A percentile compares a stretch with the other conserved stretches of the same genome.
phyloP scores from a whole-genome alignment of 129 eudicot species.

The Flaveria robusta region DNA sequence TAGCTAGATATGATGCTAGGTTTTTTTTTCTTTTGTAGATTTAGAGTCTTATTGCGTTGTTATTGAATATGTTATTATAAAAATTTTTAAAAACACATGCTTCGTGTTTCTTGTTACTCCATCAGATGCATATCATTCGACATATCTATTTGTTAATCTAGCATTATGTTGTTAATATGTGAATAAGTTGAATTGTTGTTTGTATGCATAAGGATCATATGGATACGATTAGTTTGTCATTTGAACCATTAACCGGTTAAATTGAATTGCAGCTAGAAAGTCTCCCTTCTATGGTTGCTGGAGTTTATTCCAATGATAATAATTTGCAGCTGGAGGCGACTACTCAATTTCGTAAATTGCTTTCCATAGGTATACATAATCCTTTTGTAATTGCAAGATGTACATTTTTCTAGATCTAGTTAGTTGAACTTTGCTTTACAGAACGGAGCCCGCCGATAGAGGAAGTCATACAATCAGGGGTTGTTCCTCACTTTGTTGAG shows the following conservation, averaged over 20 bases:
- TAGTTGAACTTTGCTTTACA: conserved; percentile 20
- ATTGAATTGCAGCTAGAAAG: conserved; percentile 63
- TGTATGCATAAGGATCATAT: background rate
- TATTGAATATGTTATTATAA: too few relatives aligned
- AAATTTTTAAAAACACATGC: too few relatives aligned
- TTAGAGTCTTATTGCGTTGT: too few relatives aligned
- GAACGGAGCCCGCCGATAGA: conserved; percentile 86
- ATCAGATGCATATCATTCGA: background rate
- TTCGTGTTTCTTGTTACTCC: too few relatives aligned
- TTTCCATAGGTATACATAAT: conserved; percentile 64
- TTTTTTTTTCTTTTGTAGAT: too few relatives aligned
- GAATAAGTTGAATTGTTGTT: background rate
- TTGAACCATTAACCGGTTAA: conserved; percentile 2
- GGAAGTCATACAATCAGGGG: conserved; percentile 85
- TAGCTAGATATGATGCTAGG: too few relatives aligned
- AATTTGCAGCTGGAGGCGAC: conserved; percentile 85
- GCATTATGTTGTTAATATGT: conserved; percentile 2
- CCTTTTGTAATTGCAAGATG: background rate
- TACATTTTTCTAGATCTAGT: background rate
- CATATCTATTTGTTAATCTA: background rate
- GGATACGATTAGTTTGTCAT: background rate
- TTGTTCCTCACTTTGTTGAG: conserved; percentile 83
- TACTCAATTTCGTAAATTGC: conserved; percentile 81
- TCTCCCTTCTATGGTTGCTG: conserved; percentile 73
- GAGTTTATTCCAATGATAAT: conserved; percentile 59